phyloP scores from a whole-genome alignment of 495 filamentous ascomycete species.

The Wilcoxina mikolae region DNA sequence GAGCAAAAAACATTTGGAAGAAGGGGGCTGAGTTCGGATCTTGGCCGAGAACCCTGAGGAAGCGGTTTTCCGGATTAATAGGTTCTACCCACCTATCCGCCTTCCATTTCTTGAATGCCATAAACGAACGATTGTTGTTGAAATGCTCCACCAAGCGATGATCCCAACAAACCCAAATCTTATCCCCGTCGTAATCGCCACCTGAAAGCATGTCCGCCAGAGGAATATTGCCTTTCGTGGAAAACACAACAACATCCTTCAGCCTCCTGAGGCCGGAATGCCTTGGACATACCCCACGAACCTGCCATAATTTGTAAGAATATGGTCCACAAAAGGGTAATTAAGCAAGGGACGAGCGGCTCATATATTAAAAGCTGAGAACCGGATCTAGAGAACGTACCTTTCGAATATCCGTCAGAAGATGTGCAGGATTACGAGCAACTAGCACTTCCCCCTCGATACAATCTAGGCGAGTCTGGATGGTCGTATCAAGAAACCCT shows the following conservation, averaged over 20 bases:
- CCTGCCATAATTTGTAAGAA: conserved; percentile 19
- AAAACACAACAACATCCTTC: conserved; percentile 77
- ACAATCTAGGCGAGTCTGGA: conserved; percentile 32
- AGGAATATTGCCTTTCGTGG: conserved; percentile 50
- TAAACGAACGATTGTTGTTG: conserved; percentile 42
- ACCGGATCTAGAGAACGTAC: too few species aligned
- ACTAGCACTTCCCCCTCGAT: conserved; percentile 60
- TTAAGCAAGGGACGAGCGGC: not conserved
- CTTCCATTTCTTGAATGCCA: conserved; percentile 40
- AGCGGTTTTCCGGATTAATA: not conserved
- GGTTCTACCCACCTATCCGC: conserved; percentile 37
- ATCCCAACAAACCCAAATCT: conserved; percentile 83
- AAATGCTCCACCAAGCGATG: conserved; percentile 58
- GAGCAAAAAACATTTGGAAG: conserved; percentile 38
- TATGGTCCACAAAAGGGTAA: not conserved
- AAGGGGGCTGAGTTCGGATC: conserved; percentile 21
- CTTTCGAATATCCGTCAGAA: conserved; percentile 71
- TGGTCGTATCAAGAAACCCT: conserved; percentile 43
- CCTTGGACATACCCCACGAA: conserved; percentile 34
- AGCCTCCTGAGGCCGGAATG: conserved; percentile 50
- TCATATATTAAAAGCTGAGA: conserved; percentile 32
- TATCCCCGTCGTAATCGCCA: conserved; percentile 91
- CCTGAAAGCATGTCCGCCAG: conserved; percentile 74
- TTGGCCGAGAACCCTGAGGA: not conserved
- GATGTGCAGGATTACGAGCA: conserved; percentile 66